phyloP scores from a whole-genome alignment of 257 asterid species.

The Asclepias syriaca region DNA sequence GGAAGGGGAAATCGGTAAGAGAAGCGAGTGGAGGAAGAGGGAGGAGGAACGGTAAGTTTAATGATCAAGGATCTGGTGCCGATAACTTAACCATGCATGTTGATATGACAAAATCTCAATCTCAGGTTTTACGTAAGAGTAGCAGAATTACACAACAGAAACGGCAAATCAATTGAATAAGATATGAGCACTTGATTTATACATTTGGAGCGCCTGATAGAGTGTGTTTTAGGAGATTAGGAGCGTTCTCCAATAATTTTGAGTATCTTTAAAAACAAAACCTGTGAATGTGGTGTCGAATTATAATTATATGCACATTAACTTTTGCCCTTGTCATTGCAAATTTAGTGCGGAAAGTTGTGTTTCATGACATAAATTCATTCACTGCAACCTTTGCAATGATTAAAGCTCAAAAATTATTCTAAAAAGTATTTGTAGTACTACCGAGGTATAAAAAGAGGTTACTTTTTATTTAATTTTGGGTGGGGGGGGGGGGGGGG shows the following conservation, averaged over 20 bases:
- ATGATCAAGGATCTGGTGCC: constrained; percentile 16
- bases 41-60: constrained; percentile 19
- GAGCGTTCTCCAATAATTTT: background rate
- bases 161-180: constrained; percentile 14
- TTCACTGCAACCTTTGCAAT: background rate
- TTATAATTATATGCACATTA: background rate
- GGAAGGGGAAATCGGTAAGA: constrained; percentile 8
- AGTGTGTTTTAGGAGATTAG: background rate
- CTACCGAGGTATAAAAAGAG: background rate
- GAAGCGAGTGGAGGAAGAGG: constrained; percentile 25
- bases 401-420: background rate
- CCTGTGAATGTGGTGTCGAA: background rate
- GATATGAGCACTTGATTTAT: background rate
- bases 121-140: constrained; percentile 28
- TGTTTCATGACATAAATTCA: background rate
- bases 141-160: constrained; percentile 30
- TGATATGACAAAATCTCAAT: constrained; percentile 21
- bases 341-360: background rate
- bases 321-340: background rate
- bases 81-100: constrained; percentile 16
- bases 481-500: too few relatives aligned
- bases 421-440: background rate
- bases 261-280: background rate
- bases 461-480: background rate
- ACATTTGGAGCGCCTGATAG: background rate